phyloP scores from a whole-genome alignment of 2,329 filamentous ascomycete genomes.

The Colletotrichum destructivum region DNA sequence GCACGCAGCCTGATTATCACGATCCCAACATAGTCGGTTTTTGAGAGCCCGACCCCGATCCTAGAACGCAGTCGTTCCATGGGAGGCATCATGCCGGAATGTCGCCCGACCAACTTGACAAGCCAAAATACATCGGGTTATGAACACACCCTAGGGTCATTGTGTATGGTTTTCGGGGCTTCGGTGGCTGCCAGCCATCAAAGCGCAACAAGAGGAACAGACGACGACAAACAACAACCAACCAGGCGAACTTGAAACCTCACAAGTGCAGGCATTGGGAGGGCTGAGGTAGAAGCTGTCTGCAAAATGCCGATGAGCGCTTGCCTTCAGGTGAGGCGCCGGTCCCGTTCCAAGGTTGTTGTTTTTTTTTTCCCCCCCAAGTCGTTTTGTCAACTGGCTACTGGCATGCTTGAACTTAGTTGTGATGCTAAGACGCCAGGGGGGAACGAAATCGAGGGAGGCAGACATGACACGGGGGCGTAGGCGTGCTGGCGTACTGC shows the following conservation, averaged over 20 bases:
- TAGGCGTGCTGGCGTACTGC: no score
- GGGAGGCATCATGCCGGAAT: constrained; percentile 26
- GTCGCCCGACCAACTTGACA: constrained; percentile 1
- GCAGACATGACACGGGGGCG: background rate
- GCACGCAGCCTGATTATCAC: background rate
- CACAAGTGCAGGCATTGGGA: constrained; percentile 6
- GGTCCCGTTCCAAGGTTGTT: constrained; percentile 11
- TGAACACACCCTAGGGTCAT: background rate
- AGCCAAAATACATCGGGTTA: background rate
- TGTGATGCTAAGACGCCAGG: constrained; percentile 1
- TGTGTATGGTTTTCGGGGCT: background rate
- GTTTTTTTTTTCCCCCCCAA: no score
- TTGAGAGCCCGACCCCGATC: background rate
- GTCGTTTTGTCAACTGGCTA: background rate
- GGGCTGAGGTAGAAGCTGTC: background rate
- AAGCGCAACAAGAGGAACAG: background rate
- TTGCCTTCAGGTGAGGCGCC: constrained; percentile 2
- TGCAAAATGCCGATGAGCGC: constrained; percentile 2
- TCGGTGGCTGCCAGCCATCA: no score
- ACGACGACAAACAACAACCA: background rate
- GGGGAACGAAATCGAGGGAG: background rate
- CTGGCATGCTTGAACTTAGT: constrained; percentile 25
- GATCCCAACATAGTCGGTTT: background rate
- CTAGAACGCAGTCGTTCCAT: background rate
- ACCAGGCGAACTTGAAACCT: constrained; percentile 31